Evolutionary conservation across 768 basidiomycete genomes (phyloP).

Genomic region (Suillus spraguei): DNA sequence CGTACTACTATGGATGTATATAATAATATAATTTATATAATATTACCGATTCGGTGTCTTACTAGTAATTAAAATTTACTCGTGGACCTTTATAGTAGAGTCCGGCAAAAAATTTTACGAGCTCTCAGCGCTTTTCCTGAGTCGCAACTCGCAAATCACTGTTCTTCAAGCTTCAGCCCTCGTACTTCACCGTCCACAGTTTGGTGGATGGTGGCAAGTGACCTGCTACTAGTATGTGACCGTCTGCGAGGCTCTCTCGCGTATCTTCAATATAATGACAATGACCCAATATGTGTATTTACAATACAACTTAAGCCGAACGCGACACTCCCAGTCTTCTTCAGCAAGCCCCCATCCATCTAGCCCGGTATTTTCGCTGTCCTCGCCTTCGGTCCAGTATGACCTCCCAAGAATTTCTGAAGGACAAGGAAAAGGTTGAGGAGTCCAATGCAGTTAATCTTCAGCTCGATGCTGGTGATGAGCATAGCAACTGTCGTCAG

Average conservation of each 20-base stretch:
- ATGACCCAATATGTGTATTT: too few relatives aligned
- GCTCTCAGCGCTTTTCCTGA: too few relatives aligned
- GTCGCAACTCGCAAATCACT: neutral
- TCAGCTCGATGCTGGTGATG: conserved; percentile 44
- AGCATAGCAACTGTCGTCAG: conserved; percentile 42
- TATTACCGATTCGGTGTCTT: too few relatives aligned
- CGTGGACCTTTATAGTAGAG: too few relatives aligned
- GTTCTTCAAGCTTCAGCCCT: too few relatives aligned
- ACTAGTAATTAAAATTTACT: too few relatives aligned
- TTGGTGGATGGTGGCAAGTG: neutral
- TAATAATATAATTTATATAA: too few relatives aligned
- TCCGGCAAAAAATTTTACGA: too few relatives aligned
- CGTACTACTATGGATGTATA: too few relatives aligned
- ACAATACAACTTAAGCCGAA: too few relatives aligned
- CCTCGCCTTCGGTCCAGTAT: neutral
- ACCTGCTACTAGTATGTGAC: neutral
- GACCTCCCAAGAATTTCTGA: conserved; percentile 3
- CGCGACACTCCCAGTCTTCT: neutral
- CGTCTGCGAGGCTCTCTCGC: too few relatives aligned
- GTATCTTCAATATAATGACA: too few relatives aligned
- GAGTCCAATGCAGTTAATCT: conserved; percentile 14
- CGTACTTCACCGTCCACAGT: neutral
- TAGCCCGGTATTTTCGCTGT: neutral
- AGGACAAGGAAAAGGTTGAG: neutral
- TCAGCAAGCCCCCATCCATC: neutral